phyloP scores from a whole-genome alignment of 345 rosid genomes.

The Aethionema arabicum region DNA sequence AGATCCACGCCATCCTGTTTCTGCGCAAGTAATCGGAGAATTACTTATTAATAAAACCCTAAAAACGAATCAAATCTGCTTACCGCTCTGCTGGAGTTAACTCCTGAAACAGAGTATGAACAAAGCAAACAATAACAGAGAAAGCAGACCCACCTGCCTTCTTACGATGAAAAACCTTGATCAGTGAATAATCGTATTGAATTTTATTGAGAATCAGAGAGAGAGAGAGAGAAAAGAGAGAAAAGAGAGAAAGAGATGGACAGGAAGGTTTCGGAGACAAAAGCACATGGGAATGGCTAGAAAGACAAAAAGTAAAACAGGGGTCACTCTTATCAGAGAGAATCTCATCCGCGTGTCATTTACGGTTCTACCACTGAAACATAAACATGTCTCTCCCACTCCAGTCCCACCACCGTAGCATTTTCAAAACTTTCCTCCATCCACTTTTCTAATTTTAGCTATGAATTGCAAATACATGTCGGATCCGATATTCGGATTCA shows the following conservation, averaged over 20 bases:
- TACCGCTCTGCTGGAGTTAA: not conserved
- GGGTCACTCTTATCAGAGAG: conserved; percentile 25
- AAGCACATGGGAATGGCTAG: conserved; percentile 30
- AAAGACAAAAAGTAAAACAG: conserved; percentile 12
- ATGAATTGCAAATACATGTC: too few species aligned
- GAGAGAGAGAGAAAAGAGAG: conserved; percentile 23
- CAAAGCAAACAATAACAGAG: too few species aligned
- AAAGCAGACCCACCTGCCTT: conserved; percentile 27
- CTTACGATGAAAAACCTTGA: conserved; percentile 24
- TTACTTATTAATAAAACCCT: not conserved
- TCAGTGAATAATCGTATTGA: not conserved
- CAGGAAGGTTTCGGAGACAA: conserved; percentile 28
- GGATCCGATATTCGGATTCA: too few species aligned
- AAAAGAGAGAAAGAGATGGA: conserved; percentile 12
- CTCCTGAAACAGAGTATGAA: conserved; percentile 8
- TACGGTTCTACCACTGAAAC: conserved; percentile 31
- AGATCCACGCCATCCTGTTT: not conserved
- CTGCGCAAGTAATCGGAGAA: not conserved
- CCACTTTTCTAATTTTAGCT: too few species aligned
- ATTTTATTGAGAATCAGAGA: conserved; percentile 32
- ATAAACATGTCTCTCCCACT: conserved; percentile 31
- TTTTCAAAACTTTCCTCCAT: not conserved
- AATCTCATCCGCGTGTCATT: conserved; percentile 30
- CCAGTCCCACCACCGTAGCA: conserved; percentile 32
- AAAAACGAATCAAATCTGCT: conserved; percentile 7